A percentile compares a stretch with the other conserved stretches of the same genome.
phyloP scores from a whole-genome alignment of 2,329 filamentous ascomycete species.

The Ascocoryne sarcoides region DNA sequence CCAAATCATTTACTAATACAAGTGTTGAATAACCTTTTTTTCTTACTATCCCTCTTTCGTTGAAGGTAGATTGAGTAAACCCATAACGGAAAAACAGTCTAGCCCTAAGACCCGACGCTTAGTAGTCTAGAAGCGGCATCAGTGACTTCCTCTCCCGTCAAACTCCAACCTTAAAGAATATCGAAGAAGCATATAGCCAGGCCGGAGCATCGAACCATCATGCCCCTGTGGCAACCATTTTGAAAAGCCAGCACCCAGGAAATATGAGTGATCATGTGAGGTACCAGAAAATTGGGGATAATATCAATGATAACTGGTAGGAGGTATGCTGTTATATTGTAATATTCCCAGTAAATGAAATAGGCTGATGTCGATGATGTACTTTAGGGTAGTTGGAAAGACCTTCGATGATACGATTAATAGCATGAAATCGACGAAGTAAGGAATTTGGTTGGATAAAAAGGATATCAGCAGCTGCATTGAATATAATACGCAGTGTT shows the following conservation, averaged over 20 bases:
- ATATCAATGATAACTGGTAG: conserved; percentile 10
- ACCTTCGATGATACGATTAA: conserved; percentile 20
- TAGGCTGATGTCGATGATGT: background rate
- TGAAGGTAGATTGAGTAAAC: background rate
- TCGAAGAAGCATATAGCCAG: conserved; percentile 18
- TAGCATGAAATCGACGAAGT: conserved; percentile 15
- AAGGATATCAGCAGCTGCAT: background rate
- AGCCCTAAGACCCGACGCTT: too few species aligned
- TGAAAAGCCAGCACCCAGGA: too few species aligned
- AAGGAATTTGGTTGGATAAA: background rate
- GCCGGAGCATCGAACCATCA: conserved; percentile 17
- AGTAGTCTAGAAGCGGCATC: background rate
- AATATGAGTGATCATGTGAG: too few species aligned
- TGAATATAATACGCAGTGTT: background rate
- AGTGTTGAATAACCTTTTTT: too few species aligned
- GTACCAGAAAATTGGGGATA: background rate
- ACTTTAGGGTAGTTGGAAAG: conserved; percentile 12
- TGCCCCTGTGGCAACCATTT: too few species aligned
- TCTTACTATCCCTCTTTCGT: background rate
- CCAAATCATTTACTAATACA: background rate
- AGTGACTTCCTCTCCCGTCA: conserved; percentile 7
- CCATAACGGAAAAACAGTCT: background rate
- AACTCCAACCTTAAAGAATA: conserved; percentile 15
- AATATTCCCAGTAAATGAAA: background rate
- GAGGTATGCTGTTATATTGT: conserved; percentile 11